A percentile compares a stretch with the other conserved stretches of the same genome.
Conservation (phyloP, 768 basidiomycete species). For the Lactifluus echinatus region DNA sequence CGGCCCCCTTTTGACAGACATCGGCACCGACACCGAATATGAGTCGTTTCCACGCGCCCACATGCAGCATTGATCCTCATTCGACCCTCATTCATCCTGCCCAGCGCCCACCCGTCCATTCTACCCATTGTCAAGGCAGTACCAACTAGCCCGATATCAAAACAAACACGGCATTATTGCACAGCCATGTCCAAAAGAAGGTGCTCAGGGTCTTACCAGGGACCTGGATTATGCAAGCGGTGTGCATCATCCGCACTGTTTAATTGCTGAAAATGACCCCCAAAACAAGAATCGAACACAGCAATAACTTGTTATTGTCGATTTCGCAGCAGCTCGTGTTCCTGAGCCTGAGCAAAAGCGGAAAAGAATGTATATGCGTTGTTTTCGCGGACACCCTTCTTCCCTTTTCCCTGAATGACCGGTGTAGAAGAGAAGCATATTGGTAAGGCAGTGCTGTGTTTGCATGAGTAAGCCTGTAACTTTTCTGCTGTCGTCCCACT, state of each 20-base stretch:
- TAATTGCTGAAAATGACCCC: not conserved
- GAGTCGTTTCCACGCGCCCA: conserved; percentile 6
- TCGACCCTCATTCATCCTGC: not conserved
- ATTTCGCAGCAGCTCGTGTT: not conserved
- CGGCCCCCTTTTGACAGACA: conserved; percentile 8
- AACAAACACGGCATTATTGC: conserved; percentile 7
- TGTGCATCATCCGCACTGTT: not conserved
- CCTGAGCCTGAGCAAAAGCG: not conserved
- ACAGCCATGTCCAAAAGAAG: not conserved
- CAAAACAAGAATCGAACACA: not conserved
- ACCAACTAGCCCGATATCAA: not conserved
- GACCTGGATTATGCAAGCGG: not conserved
- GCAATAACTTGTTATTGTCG: not conserved
- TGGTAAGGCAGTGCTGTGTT: not conserved
- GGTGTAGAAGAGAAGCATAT: not conserved
- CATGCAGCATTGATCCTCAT: not conserved
- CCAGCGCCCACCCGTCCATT: conserved; percentile 1
- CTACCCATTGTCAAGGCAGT: not conserved
- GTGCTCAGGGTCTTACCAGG: not conserved
- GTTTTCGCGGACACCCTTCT: no score
- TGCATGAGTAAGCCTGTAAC: conserved; percentile 11
- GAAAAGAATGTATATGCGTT: no score
- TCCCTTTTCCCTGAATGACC: no score
- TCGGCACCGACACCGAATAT: conserved; percentile 16
- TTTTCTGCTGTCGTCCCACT: no score